Evolutionary conservation across 2,329 filamentous ascomycete genomes (phyloP), one percentile per base, ranked within the genome.

Genomic region (Ophiostoma sp.): DNA sequence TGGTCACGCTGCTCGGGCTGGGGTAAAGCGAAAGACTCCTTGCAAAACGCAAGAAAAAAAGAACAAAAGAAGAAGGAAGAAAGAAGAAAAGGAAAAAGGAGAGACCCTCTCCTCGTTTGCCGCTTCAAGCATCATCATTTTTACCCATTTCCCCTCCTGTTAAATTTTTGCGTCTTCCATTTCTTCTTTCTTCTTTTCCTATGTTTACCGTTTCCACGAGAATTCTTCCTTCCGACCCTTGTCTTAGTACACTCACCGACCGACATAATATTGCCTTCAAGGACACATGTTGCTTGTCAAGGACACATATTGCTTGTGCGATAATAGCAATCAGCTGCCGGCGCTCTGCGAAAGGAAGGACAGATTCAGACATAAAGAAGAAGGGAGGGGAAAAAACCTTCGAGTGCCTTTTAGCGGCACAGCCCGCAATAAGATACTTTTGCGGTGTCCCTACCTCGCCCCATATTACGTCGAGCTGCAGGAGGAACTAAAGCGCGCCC

Each of bases 391-490:
- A 48, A 48, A 45, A 48, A 48, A 48, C 12, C 15, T 48, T 36
- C 31, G 33, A 55, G 22, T 42, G 17, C 19, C 15, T 28, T 22
- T 66, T 66, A 33, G 57, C 70, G 57, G 70, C 70, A 71, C 57
- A 36, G 57, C 57, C 70, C 70, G 57, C 42, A n/a, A 48, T 45
- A 57, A 19, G 22, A 57, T 59, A 52, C 31, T 22, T 17, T 17
- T 39, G 28, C n/a, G 31, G 50, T 28, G 36, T 17, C 50, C 22
- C 22, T 52, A n/a, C 17, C 25, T 52, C 66, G 45, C 66, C 66
- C 45, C 66, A 69, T 69, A 69, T 69, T 69, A 69, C 66, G 66
- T 69, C 66, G 45, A 70, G 68, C 68, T 57, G 33, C 68, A 55
- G 68, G 33, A 57, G 50, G 68, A 50, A 57, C 68, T 1, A 59